phyloP scores from a whole-genome alignment of 2,329 filamentous ascomycete species.

The Orbilia javanica region DNA sequence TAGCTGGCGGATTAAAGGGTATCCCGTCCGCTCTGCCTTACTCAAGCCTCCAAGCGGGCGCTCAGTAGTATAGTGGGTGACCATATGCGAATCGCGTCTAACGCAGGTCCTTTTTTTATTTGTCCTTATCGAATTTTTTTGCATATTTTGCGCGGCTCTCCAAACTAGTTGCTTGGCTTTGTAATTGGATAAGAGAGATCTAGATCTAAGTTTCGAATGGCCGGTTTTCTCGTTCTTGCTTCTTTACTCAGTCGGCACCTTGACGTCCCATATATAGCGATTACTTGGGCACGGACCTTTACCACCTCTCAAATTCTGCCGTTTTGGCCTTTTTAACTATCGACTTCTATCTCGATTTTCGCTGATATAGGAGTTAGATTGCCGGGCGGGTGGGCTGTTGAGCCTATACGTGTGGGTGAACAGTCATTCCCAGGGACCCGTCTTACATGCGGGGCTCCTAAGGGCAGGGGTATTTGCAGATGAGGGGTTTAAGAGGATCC shows the following conservation, averaged over 20 bases:
- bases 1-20: slow-evolving; percentile 35
- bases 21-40: slow-evolving; percentile 58
- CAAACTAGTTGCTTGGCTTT: neutral
- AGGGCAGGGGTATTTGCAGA: neutral
- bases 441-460: slow-evolving; percentile 46
- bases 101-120: slow-evolving; percentile 33
- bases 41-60: slow-evolving; percentile 51
- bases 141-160: neutral
- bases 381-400: neutral
- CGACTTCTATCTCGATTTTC: neutral
- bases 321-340: neutral
- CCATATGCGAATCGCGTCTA: slow-evolving; percentile 56
- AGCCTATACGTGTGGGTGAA: neutral
- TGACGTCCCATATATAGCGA: too few species aligned
- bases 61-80: slow-evolving; percentile 59
- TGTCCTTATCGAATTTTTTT: neutral
- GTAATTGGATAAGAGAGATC: too few species aligned
- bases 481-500: slow-evolving; percentile 28
- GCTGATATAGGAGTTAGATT: neutral
- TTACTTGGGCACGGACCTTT: neutral
- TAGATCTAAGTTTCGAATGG: too few species aligned
- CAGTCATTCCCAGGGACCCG: slow-evolving; percentile 11
- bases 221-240: too few species aligned
- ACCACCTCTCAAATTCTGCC: neutral
- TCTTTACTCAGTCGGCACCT: too few species aligned